Percentiles rank a stretch among this genome's conserved stretches.
These are phyloP conservation scores for Penicillium verhagenii DNA, from an alignment of 495 filamentous ascomycete genomes.

Conservation along the genomic window DNA sequence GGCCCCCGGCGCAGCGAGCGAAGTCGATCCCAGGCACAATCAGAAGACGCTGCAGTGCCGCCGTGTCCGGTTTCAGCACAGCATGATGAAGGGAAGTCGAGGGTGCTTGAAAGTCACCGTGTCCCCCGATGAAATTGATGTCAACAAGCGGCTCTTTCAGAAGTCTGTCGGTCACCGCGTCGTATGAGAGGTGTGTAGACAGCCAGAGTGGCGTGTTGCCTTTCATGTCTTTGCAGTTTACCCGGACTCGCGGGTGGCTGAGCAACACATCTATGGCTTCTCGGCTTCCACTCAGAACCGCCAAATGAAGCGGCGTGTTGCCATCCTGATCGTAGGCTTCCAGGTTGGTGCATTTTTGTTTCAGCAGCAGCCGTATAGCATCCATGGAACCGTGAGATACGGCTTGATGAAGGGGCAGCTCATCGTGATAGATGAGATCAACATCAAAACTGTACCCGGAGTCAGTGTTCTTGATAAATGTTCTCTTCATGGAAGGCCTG, in stretches of 20 bases:
- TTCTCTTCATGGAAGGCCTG: constrained; percentile 1
- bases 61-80: constrained; percentile 4
- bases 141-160: constrained; percentile 5
- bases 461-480: neutral
- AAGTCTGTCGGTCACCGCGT: constrained; percentile 8
- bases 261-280: constrained; percentile 11
- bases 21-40: constrained; percentile 3
- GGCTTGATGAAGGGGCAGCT: constrained; percentile 10
- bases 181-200: constrained; percentile 6
- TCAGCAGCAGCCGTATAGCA: constrained; percentile 8
- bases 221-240: constrained; percentile 7
- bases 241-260: neutral
- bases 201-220: constrained; percentile 15
- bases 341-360: neutral
- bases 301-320: constrained; percentile 12
- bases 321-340: constrained; percentile 7
- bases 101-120: neutral
- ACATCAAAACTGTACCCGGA: neutral
- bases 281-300: constrained; percentile 1
- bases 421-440: constrained; percentile 1
- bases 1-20: constrained; percentile 4
- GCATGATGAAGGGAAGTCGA: constrained; percentile 12
- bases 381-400: constrained; percentile 5
- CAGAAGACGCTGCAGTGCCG: constrained; percentile 6
- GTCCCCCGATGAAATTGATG: constrained; percentile 8